These are phyloP conservation scores for Cyberlindnera veronae DNA, from an alignment of 805 yeast species.

Conservation along the genomic window DNA sequence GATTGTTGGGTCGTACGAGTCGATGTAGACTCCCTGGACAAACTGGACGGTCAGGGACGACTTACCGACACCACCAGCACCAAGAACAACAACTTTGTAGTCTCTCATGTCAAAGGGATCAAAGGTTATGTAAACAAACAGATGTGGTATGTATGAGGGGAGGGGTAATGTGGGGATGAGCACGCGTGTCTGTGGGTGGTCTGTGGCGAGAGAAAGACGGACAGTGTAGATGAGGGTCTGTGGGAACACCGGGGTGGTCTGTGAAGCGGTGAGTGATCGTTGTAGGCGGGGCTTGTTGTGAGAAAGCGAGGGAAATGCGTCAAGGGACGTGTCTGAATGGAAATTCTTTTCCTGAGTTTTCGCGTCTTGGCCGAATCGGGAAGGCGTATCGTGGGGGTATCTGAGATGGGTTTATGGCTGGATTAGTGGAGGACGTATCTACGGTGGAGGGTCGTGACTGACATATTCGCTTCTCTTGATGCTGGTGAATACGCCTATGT, in stretches of 20 bases:
- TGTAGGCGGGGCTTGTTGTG: neutral
- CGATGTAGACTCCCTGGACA: slow-evolving; percentile 86
- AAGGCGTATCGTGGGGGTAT: too few relatives aligned
- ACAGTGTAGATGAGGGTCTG: too few relatives aligned
- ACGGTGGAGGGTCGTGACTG: too few relatives aligned
- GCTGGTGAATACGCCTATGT: too few relatives aligned
- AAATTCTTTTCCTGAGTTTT: neutral
- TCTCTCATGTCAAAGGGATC: slow-evolving; percentile 52
- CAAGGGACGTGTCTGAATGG: neutral
- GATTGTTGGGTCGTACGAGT: slow-evolving; percentile 93
- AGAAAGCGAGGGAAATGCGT: neutral
- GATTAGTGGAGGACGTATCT: too few relatives aligned
- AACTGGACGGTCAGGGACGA: slow-evolving; percentile 90
- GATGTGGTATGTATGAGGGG: neutral
- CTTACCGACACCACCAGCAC: slow-evolving; percentile 98
- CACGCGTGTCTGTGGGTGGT: neutral
- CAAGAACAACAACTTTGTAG: slow-evolving; percentile 85
- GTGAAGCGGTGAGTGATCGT: neutral
- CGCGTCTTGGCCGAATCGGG: neutral
- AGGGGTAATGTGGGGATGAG: neutral
- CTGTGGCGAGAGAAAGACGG: neutral
- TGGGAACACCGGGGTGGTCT: neutral
- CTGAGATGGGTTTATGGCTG: too few relatives aligned
- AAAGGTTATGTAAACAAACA: neutral
- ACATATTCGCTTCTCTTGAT: too few relatives aligned